Conservation (phyloP, 208 protist species). For the Wallacemonas sp. region DNA sequence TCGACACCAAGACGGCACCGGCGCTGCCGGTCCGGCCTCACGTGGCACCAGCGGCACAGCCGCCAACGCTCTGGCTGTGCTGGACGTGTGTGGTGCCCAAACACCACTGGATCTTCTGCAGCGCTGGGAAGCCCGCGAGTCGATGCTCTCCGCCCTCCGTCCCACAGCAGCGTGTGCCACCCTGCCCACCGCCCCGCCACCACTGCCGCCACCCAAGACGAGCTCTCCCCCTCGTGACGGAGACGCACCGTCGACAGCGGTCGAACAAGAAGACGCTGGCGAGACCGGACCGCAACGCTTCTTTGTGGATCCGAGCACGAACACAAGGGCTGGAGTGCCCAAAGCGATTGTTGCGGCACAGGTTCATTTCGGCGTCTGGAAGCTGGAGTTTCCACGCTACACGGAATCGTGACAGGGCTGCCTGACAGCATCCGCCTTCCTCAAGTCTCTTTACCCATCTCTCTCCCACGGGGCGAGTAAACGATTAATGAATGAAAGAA, state of each 20-base stretch:
- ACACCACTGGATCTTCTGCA: conserved; percentile 56
- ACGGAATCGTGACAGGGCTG: not conserved
- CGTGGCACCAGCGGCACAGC: not conserved
- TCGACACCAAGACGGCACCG: conserved; percentile 10
- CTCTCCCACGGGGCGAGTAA: not conserved
- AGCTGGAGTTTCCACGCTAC: conserved; percentile 39
- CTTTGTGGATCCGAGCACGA: conserved; percentile 21
- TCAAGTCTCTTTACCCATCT: no score
- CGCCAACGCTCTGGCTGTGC: conserved; percentile 15
- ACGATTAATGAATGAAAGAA: not conserved
- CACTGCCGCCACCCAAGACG: not conserved
- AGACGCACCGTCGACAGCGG: not conserved
- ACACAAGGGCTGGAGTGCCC: conserved; percentile 28
- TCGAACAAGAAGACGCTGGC: not conserved
- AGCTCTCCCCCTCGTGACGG: not conserved
- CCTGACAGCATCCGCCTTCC: not conserved
- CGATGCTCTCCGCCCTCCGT: conserved; percentile 19
- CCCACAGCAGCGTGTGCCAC: conserved; percentile 12
- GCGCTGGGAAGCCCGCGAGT: conserved; percentile 50
- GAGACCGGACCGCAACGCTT: conserved; percentile 16
- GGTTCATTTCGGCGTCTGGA: conserved; percentile 51
- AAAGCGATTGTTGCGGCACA: conserved; percentile 39
- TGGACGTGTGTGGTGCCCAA: conserved; percentile 64
- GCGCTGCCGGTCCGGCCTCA: not conserved
- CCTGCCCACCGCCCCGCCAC: not conserved